These are phyloP conservation scores for Solioccasus polychromus DNA, from an alignment of 768 basidiomycete genomes.

Conservation along the genomic window DNA sequence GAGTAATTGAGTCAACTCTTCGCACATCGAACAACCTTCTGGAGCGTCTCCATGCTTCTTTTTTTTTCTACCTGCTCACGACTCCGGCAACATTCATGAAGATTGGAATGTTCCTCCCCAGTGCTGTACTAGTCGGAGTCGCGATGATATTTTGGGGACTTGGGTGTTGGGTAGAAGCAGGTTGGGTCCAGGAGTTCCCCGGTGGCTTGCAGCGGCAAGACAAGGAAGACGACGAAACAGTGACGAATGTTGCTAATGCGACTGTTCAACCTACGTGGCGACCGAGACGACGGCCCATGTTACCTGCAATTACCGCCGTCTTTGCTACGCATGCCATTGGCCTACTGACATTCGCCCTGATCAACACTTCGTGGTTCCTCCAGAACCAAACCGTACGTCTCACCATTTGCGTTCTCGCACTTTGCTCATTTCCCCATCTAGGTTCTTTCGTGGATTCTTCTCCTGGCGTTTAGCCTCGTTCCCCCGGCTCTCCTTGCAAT, in stretches of 20 bases:
- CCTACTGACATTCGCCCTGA: conserved; percentile 43
- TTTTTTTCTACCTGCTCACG: conserved; percentile 84
- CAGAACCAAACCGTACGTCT: conserved; percentile 40
- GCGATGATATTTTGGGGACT: conserved; percentile 87
- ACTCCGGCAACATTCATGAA: conserved; percentile 70
- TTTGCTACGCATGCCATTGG: conserved; percentile 56
- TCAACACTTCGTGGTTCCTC: conserved; percentile 47
- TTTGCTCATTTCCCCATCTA: conserved; percentile 17
- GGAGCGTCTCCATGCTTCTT: conserved; percentile 94
- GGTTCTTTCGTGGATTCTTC: conserved; percentile 30
- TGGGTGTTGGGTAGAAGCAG: conserved; percentile 64
- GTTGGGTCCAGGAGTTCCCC: conserved; percentile 40
- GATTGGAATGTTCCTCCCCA: conserved; percentile 89
- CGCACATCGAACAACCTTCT: conserved; percentile 92
- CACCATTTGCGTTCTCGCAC: not conserved
- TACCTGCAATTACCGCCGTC: conserved; percentile 53
- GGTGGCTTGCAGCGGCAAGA: conserved; percentile 1
- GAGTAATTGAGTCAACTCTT: conserved; percentile 82
- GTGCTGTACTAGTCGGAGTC: conserved; percentile 78
- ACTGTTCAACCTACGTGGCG: conserved; percentile 5
- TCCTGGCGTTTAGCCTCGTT: conserved; percentile 29
- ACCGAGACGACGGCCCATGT: conserved; percentile 49
- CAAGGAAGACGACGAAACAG: conserved; percentile 13
- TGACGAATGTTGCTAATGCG: not conserved
- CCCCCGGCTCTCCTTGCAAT: conserved; percentile 34